Base-by-base conservation (phyloP, 164 flowering plant genomes). In the grape (Vitis vinifera) region DNA sequence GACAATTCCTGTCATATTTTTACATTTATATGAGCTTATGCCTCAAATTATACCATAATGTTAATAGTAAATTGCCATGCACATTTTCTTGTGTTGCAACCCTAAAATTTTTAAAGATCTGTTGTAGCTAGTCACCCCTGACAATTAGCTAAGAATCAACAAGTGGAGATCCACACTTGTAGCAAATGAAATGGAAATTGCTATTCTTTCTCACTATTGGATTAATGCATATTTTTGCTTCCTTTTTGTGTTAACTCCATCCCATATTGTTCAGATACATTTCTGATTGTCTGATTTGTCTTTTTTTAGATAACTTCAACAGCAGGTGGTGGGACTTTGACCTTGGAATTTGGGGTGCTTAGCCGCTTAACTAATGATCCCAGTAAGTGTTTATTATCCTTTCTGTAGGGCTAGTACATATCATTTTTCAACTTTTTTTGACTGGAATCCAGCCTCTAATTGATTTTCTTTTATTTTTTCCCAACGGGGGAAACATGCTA, bases 281-380 rank as follows among this genome's bases (percentile, higher is more conserved):
- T 70, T 63, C 49, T 13, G 7, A 23, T 17, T 76, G 64, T 51
- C n/a, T 4, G 16, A 27, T 30, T 66, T 63, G 11, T 5, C 15
- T 62, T 49, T 79, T 47, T 71, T 47, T 76, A 96, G 99, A 88
- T 96, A 75, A 96, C 99, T 71, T 93, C 98, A 70, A 96, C 99
- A 29, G 98, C 99, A 75, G 99, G 99, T 76, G 99, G 99, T 74
- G 99, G 99, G 66, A 96, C 99, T 63, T 77, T 96, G 76, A 96
- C 97, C 14, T 73, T 96, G 75, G 99, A 96, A 79, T 96, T 96
- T 79, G 98, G 99, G 59, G 82, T 96, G 67, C 86, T 96, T 23
- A 91, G 99, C 76, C 97, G 91, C 71, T 79, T 96, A 77, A 96
- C 98, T 58, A 83, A 89, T 75, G 81, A 96, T 81, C 91, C 98